Evolutionary conservation across 176 grass and related monocot genomes (phyloP).

Genomic region (Carex parvula): DNA sequence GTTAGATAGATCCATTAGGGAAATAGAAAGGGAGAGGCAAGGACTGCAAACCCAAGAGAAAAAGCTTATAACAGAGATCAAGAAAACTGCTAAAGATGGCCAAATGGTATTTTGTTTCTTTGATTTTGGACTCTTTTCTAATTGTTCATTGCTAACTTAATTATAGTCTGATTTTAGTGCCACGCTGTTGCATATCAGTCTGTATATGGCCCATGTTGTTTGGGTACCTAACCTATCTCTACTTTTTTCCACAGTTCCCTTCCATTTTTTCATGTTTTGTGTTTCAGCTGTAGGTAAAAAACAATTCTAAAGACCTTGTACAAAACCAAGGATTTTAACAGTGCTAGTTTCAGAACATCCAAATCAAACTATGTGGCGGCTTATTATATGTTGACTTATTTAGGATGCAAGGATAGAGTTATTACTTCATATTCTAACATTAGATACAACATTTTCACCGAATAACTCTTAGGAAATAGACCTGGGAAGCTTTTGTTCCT

Average conservation of each 20-base stretch:
- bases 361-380: neutral
- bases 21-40: constrained; percentile 70
- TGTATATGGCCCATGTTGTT: neutral
- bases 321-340: neutral
- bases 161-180: neutral
- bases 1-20: constrained; percentile 64
- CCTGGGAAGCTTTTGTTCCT: neutral
- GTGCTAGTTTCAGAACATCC: neutral
- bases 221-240: neutral
- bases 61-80: constrained; percentile 71
- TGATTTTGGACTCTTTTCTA: neutral
- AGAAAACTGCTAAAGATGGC: constrained; percentile 79
- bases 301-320: neutral
- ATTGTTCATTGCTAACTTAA: neutral
- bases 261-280: neutral
- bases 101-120: constrained; percentile 53
- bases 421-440: neutral
- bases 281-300: neutral
- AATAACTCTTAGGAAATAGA: neutral
- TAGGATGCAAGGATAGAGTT: neutral
- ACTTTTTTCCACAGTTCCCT: neutral
- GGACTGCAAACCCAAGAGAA: constrained; percentile 65
- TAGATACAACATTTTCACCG: neutral
- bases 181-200: neutral
- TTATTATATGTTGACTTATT: neutral